Base-by-base conservation (phyloP, 23 red algal species). In the Gracilariopsis chorda region DNA sequence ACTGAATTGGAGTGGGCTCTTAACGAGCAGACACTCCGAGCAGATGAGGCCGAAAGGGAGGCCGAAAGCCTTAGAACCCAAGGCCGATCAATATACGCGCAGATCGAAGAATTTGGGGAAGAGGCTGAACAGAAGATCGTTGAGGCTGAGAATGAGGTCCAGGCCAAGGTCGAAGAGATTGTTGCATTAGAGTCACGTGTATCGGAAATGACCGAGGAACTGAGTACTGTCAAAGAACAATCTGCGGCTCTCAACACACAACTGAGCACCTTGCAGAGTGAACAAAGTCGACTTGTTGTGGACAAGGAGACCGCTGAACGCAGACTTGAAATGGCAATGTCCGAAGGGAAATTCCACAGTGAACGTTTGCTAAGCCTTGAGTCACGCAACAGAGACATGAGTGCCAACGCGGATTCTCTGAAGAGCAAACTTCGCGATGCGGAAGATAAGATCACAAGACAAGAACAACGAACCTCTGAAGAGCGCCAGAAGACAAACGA, bases 61-160 rank as follows among this genome's bases (percentile, higher is more conserved):
- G 84, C 69, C 39, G 84, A 55, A 48, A 51, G 69, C 30, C 45
- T 88, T 42, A 37, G 84, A 8, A 64, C 63, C 10, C 84, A 88
- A 58, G 84, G 84, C 7, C 84, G 84, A 32, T 56, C 45, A 23
- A 88, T 88, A 19, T 88, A 88, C 20, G 67, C 64, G 13, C 84
- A 88, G 52, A 88, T 88, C 39, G 84, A 88, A 74, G 67, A 88
- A 51, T 88, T 88, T 55, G 84, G 84, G 7, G 84, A 88, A 21
- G 63, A 88, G 67, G 84, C 84, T 7, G 84, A 88, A 37, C 29
- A 60, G 17, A 56, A 64, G 49, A 64, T 88, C 23, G 27, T 61
- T 2, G 84, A 88, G 53, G 84, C 69, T 13, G 84, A 88, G 51
- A 59, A 59, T 49, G 67, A 88, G 37, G 64, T 77, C 24, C 64